phyloP scores from a whole-genome alignment of 768 basidiomycete genomes.

The Cyathus striatus region DNA sequence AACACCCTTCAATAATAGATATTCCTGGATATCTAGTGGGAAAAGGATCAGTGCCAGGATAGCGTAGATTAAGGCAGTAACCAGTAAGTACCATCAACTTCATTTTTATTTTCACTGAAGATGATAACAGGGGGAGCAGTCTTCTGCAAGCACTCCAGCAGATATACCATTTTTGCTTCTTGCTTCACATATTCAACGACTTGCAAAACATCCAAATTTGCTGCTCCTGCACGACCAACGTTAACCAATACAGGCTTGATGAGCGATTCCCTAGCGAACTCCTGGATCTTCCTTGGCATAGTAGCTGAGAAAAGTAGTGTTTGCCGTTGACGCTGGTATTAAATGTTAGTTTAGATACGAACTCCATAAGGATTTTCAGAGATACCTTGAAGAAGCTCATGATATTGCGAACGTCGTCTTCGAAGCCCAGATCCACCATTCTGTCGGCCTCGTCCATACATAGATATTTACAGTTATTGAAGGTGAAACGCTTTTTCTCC shows the following conservation, averaged over 20 bases:
- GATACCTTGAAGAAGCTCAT: constrained; percentile 97
- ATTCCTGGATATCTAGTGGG: constrained; percentile 92
- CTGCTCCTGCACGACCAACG: constrained; percentile 96
- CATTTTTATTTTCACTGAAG: constrained; percentile 99
- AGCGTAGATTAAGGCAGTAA: not conserved
- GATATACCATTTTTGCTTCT: constrained; percentile 99
- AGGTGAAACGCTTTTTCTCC: constrained; percentile 89
- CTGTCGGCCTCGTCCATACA: constrained; percentile 99
- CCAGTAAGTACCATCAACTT: constrained; percentile 87
- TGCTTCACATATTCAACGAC: constrained; percentile 99
- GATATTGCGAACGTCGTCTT: constrained; percentile 97
- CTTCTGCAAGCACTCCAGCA: constrained; percentile 96
- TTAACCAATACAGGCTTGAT: constrained; percentile 94
- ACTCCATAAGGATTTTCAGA: not conserved
- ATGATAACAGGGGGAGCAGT: constrained; percentile 97
- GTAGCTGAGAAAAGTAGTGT: constrained; percentile 97
- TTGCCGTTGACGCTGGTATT: constrained; percentile 81
- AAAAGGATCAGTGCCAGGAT: constrained; percentile 1
- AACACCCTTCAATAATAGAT: constrained; percentile 91
- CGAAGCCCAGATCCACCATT: constrained; percentile 99
- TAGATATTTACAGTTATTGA: constrained; percentile 91
- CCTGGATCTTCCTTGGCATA: constrained; percentile 98
- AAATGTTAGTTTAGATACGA: not conserved
- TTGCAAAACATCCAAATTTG: constrained; percentile 93
- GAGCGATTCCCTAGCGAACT: constrained; percentile 96